phyloP scores from a whole-genome alignment of 2,329 filamentous ascomycete genomes.

The Calonectria ilicicola region DNA sequence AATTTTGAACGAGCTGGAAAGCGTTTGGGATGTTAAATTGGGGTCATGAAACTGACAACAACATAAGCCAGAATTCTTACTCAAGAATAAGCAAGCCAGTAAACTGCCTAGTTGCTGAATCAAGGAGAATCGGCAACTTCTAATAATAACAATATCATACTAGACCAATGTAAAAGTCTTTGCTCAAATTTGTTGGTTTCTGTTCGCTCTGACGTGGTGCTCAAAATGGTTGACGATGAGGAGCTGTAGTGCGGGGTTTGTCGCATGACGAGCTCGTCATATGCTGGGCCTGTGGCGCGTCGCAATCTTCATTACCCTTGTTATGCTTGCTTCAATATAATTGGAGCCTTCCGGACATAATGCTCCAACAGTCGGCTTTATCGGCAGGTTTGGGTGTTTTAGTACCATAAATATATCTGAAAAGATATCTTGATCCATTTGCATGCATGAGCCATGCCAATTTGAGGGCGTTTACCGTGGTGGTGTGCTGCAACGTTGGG shows the following conservation, averaged over 20 bases:
- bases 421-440: neutral
- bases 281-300: neutral
- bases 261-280: neutral
- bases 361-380: neutral
- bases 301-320: neutral
- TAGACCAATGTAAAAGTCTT: too few species aligned
- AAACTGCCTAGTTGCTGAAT: neutral
- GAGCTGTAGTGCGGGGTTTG: neutral
- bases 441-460: neutral
- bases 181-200: too few species aligned
- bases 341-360: neutral
- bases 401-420: neutral
- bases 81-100: neutral
- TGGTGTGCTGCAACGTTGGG: neutral
- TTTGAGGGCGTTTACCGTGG: neutral
- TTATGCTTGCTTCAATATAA: neutral
- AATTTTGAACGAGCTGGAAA: neutral
- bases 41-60: too few species aligned
- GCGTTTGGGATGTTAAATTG: neutral
- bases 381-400: neutral
- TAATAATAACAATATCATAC: too few species aligned
- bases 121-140: neutral
- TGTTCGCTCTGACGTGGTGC: too few species aligned
- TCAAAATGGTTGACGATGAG: too few species aligned
- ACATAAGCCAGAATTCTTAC: neutral